Base-by-base conservation (phyloP, 768 basidiomycete species). In the Kwoniella sp. region DNA sequence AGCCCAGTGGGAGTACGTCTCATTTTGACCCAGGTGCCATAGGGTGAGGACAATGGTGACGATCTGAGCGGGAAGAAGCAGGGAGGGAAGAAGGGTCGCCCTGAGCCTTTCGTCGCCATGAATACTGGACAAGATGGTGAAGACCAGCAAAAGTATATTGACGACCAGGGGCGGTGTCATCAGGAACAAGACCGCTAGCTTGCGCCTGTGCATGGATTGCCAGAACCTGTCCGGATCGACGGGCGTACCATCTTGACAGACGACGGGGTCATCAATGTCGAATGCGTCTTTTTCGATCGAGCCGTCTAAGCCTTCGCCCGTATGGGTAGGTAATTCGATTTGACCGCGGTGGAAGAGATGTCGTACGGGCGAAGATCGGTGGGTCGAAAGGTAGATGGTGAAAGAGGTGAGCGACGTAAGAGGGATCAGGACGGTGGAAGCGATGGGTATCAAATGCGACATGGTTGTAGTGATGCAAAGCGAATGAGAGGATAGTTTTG, bases 1-100 rank as follows among this genome's bases (percentile, higher is more conserved):
- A 15, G 79, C 76, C 44, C 79, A 78, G 44, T 80, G 62, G 38
- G 68, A 15, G 4, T 43, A 38, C 5, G 76, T 71, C 47, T 76
- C 71, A 49, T 81, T 77, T 33, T 79, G 77, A 31, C 70, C 62
- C 20, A 88, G 68, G 9, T 85, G 81, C 32, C 76, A 76, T 22
- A 74, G 74, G 3, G 82, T 74, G 19, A 89, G 59, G 12, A 78
- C 56, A 25, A 84, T 5, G 10, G 60, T 58, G 43, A 66, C 44
- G 7, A 62, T 3, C 33, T 71, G 67, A 0, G 63, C 50, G 1
- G 67, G 60, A 5, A 69, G 38, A 12, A 69, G 44, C 6, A 69
- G 47, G 4, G 56, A 46, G 14, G 69, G 63, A 3, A 59, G 49
- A 15, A 61, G 27, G 14, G 61, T 50, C 22, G 54, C 54, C 31